Evolutionary conservation across 768 basidiomycete species (phyloP).

Genomic region (Calvatia gigantea): DNA sequence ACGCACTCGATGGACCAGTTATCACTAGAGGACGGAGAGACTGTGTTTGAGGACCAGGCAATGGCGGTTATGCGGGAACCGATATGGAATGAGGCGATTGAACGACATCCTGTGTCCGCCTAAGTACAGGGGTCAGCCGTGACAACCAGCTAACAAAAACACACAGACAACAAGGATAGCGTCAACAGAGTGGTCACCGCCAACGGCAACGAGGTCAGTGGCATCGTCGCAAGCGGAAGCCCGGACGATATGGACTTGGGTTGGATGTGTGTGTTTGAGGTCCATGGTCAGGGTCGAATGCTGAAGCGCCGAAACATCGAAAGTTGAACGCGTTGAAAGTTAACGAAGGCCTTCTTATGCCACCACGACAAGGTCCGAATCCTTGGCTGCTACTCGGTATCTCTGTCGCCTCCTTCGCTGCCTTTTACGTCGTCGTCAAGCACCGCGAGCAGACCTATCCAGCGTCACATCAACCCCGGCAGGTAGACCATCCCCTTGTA

Average conservation of each 20-base stretch:
- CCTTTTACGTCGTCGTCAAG: constrained; percentile 55
- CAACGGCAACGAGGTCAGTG: constrained; percentile 67
- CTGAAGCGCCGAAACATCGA: constrained; percentile 7
- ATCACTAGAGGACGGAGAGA: constrained; percentile 62
- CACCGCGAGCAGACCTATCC: constrained; percentile 55
- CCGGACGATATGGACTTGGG: constrained; percentile 58
- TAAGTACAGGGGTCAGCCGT: constrained; percentile 20
- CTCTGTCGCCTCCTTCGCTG: constrained; percentile 49
- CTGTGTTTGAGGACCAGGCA: constrained; percentile 71
- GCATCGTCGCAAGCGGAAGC: constrained; percentile 65
- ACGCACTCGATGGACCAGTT: constrained; percentile 72
- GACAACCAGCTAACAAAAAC: constrained; percentile 5
- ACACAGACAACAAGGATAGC: constrained; percentile 59
- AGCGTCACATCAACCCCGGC: constrained; percentile 56
- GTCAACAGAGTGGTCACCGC: constrained; percentile 70
- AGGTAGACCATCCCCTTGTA: constrained; percentile 62
- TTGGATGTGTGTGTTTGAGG: constrained; percentile 54
- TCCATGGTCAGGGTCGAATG: constrained; percentile 39
- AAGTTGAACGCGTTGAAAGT: constrained; percentile 3
- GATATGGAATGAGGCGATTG: constrained; percentile 70
- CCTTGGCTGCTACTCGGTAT: constrained; percentile 60
- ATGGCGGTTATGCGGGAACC: constrained; percentile 69
- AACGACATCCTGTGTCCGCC: constrained; percentile 40
- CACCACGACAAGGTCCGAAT: constrained; percentile 46
- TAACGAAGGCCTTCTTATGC: constrained; percentile 15